Conservation (phyloP, 2,329 filamentous ascomycete genomes). For the Leptographium galeiforme region DNA sequence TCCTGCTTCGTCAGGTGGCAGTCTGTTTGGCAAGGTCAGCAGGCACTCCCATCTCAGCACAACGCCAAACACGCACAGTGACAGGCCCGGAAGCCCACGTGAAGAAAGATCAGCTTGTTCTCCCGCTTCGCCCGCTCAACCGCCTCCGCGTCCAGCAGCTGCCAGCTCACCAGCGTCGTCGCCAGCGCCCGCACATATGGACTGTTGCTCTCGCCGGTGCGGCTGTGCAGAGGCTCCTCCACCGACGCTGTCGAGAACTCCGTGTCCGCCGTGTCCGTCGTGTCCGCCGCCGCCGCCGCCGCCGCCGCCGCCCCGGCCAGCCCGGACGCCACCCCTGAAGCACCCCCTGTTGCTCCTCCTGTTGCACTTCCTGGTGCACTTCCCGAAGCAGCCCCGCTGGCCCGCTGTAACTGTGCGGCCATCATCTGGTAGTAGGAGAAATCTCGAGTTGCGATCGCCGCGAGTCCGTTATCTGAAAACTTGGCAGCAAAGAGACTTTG, state of each 20-base stretch:
- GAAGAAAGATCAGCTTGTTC: constrained; percentile 84
- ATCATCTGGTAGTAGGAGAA: constrained; percentile 8
- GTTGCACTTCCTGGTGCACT: constrained; percentile 6
- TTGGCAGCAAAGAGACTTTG: too few species aligned
- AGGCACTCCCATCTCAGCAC: background rate
- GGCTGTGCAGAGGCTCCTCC: constrained; percentile 20
- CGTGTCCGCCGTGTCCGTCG: background rate
- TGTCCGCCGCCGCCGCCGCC: background rate
- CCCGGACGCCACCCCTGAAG: constrained; percentile 4
- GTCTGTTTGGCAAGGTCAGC: constrained; percentile 32
- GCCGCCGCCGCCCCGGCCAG: constrained; percentile 2
- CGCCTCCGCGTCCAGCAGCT: constrained; percentile 68
- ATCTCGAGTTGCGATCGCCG: background rate
- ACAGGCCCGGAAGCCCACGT: constrained; percentile 89
- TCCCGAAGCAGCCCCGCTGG: constrained; percentile 10
- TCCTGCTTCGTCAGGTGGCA: constrained; percentile 88
- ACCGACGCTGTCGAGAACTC: background rate
- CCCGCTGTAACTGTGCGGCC: constrained; percentile 13
- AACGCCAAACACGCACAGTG: constrained; percentile 47
- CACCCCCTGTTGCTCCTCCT: background rate
- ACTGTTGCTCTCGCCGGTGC: constrained; percentile 27
- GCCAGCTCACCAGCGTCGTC: constrained; percentile 80
- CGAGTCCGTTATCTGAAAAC: too few species aligned
- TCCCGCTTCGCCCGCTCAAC: constrained; percentile 63
- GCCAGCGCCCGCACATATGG: constrained; percentile 58